Evolutionary conservation across 2,329 filamentous ascomycete genomes (phyloP).

Genomic region (Paracorniculantispora psalliotae): DNA sequence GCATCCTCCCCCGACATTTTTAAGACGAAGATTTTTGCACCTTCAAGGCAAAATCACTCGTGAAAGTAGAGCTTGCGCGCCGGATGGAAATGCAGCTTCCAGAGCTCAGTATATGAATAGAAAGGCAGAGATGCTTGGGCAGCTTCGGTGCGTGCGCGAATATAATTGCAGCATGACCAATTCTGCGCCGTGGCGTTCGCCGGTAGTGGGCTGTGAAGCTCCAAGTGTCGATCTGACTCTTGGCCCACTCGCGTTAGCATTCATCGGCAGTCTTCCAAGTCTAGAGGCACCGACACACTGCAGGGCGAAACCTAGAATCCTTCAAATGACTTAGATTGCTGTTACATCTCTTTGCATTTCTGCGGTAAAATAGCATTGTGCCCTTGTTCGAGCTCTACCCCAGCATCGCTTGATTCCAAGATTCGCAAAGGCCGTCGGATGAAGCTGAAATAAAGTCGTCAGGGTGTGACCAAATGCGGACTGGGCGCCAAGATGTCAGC

Average conservation of each 20-base stretch:
- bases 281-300: neutral
- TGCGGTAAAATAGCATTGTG: no score
- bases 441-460: no score
- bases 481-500: slow-evolving; percentile 1
- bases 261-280: neutral
- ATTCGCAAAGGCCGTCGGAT: no score
- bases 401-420: no score
- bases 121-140: neutral
- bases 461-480: neutral
- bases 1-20: neutral
- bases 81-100: neutral
- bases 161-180: neutral
- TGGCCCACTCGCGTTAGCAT: neutral
- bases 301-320: neutral
- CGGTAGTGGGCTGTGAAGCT: slow-evolving; percentile 7
- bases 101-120: neutral
- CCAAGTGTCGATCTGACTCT: neutral
- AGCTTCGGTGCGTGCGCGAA: neutral
- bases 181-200: slow-evolving; percentile 1
- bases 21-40: neutral
- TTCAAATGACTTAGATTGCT: neutral
- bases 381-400: no score
- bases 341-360: no score
- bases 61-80: neutral
- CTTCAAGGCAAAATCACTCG: neutral